phyloP scores from a whole-genome alignment of 345 rosid species.

The Syzygium aqueum region DNA sequence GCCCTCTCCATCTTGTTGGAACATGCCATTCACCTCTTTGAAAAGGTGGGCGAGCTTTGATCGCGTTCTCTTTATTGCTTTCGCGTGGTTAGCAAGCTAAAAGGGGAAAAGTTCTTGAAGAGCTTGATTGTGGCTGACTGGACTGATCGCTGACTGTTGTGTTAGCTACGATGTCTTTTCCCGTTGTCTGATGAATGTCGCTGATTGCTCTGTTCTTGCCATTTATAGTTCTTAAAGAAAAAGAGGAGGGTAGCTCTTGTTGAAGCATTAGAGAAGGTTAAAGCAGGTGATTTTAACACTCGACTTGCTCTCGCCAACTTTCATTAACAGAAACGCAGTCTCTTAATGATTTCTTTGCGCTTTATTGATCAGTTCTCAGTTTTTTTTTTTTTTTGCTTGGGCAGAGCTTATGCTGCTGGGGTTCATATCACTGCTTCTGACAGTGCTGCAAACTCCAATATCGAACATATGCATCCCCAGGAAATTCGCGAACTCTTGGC shows the following conservation, averaged over 20 bases:
- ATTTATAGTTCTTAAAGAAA: conserved; percentile 47
- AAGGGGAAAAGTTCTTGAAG: not conserved
- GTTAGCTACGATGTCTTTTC: not conserved
- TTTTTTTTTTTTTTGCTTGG: not conserved
- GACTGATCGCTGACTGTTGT: not conserved
- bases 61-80: not conserved
- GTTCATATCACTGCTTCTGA: conserved; percentile 68
- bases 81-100: not conserved
- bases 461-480: conserved; percentile 53
- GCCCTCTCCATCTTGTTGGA: conserved; percentile 29
- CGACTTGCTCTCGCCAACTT: no score
- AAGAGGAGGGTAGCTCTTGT: conserved; percentile 50
- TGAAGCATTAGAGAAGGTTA: conserved; percentile 86
- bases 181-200: not conserved
- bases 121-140: not conserved
- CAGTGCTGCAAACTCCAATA: conserved; percentile 41
- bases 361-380: not conserved
- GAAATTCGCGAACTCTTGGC: conserved; percentile 43
- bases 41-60: conserved; percentile 12
- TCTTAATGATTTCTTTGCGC: not conserved
- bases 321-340: not conserved
- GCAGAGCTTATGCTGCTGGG: conserved; percentile 90
- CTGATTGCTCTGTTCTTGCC: not conserved
- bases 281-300: conserved; percentile 45
- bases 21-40: conserved; percentile 17